phyloP scores from a whole-genome alignment of 345 rosid species.

The Atalantia buxifolia region DNA sequence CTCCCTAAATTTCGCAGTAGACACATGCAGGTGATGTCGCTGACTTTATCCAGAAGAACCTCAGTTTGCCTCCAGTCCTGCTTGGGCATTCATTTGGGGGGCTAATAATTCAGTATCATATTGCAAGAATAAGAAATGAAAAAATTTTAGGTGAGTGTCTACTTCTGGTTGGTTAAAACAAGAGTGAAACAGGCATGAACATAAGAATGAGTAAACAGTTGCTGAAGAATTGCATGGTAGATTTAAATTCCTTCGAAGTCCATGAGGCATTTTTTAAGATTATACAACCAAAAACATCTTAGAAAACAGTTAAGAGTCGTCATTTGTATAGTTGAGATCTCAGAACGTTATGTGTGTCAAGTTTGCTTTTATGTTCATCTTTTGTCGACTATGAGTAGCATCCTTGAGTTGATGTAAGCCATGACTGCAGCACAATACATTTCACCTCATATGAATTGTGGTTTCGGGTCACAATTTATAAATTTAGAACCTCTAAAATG shows the following conservation, averaged over 20 bases:
- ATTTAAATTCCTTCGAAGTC: not conserved
- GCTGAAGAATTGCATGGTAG: not conserved
- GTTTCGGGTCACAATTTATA: not conserved
- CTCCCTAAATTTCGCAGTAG: constrained; percentile 51
- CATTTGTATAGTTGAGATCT: not conserved
- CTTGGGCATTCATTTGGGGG: constrained; percentile 96
- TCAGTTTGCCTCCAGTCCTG: constrained; percentile 58
- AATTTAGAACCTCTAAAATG: not conserved
- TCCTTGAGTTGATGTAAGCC: not conserved
- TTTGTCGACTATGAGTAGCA: not conserved
- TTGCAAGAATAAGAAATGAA: constrained; percentile 48
- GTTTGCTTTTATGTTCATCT: not conserved
- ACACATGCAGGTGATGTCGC: constrained; percentile 88
- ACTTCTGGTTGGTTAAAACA: constrained; percentile 7
- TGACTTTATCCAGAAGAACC: constrained; percentile 55
- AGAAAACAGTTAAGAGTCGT: not conserved
- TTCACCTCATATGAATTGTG: not conserved
- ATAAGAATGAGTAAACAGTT: not conserved
- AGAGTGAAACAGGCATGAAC: not conserved
- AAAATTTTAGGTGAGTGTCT: constrained; percentile 32
- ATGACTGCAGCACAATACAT: not conserved
- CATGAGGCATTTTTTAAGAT: not conserved
- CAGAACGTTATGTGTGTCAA: not conserved
- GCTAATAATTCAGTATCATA: constrained; percentile 71
- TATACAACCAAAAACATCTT: not conserved